phyloP scores from a whole-genome alignment of 176 grass and related monocot genomes.

The Puccinellia tenuiflora region DNA sequence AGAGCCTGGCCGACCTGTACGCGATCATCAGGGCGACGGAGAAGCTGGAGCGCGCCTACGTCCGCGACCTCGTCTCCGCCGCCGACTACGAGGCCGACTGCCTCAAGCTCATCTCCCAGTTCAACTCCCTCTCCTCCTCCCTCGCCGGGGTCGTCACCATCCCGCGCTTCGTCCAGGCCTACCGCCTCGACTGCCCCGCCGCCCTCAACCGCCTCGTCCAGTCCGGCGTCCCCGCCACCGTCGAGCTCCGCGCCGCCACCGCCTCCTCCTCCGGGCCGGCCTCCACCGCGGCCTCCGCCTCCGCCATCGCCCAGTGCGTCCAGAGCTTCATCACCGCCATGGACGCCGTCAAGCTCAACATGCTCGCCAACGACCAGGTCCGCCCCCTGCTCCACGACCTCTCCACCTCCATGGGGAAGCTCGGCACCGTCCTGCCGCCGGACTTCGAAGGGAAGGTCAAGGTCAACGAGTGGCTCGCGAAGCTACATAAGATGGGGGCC shows the following conservation, averaged over 20 bases:
- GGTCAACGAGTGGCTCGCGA: slow-evolving; percentile 78
- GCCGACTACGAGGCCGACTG: slow-evolving; percentile 94
- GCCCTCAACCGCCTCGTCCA: slow-evolving; percentile 84
- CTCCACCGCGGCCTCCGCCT: slow-evolving; percentile 38
- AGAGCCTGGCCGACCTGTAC: slow-evolving; percentile 90
- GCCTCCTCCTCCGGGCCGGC: slow-evolving; percentile 31
- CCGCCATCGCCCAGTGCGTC: slow-evolving; percentile 81
- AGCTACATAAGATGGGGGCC: slow-evolving; percentile 85
- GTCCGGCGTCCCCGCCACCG: slow-evolving; percentile 90
- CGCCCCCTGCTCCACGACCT: slow-evolving; percentile 84
- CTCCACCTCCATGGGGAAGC: slow-evolving; percentile 69
- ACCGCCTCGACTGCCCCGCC: slow-evolving; percentile 83
- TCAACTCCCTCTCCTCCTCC: slow-evolving; percentile 80
- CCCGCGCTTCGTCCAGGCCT: slow-evolving; percentile 74
- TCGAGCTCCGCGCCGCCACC: slow-evolving; percentile 74
- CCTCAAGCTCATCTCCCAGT: slow-evolving; percentile 94
- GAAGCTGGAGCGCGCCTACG: slow-evolving; percentile 96
- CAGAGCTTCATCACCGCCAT: slow-evolving; percentile 96
- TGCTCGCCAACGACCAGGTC: slow-evolving; percentile 95
- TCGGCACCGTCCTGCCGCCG: slow-evolving; percentile 56
- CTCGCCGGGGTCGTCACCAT: slow-evolving; percentile 66
- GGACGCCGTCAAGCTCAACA: slow-evolving; percentile 95
- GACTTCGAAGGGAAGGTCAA: slow-evolving; percentile 94
- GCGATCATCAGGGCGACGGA: slow-evolving; percentile 93
- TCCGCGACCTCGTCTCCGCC: slow-evolving; percentile 85